These are phyloP conservation scores for Citrus trifoliata DNA, from an alignment of 345 rosid genomes.

Conservation along the genomic window DNA sequence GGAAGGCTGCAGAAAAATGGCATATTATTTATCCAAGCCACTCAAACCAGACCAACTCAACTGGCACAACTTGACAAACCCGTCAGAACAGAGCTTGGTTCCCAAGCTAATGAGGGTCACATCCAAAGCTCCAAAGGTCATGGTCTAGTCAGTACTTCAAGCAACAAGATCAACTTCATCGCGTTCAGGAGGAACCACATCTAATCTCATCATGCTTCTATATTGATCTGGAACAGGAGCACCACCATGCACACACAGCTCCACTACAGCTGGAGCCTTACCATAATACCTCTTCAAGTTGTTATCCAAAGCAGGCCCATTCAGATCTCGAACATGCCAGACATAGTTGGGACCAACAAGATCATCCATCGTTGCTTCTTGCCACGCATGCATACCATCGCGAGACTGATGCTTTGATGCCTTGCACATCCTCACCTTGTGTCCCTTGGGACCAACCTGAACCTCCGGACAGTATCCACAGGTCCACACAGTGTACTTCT, in stretches of 20 bases:
- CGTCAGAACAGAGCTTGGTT: neutral
- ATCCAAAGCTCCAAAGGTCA: neutral
- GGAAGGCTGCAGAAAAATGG: neutral
- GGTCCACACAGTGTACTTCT: conserved; percentile 63
- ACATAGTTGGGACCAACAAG: conserved; percentile 75
- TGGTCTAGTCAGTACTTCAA: conserved; percentile 18
- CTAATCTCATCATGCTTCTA: conserved; percentile 83
- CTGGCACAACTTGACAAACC: neutral
- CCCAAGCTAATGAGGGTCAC: neutral
- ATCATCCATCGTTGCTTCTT: conserved; percentile 78
- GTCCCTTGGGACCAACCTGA: conserved; percentile 94
- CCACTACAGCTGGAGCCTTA: conserved; percentile 84
- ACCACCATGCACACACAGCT: conserved; percentile 73
- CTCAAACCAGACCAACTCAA: neutral
- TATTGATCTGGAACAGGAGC: conserved; percentile 65
- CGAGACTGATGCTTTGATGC: conserved; percentile 80
- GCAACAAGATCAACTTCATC: conserved; percentile 85
- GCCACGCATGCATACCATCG: conserved; percentile 86
- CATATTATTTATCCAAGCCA: neutral
- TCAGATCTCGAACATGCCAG: conserved; percentile 70
- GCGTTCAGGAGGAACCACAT: conserved; percentile 71
- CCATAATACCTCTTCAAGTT: conserved; percentile 74
- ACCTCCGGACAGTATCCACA: conserved; percentile 85
- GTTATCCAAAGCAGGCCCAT: conserved; percentile 52
- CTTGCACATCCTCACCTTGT: conserved; percentile 82